These are phyloP conservation scores for Globisporangium camurandrum DNA, from an alignment of 352 stramenopile species.

Conservation along the genomic window DNA sequence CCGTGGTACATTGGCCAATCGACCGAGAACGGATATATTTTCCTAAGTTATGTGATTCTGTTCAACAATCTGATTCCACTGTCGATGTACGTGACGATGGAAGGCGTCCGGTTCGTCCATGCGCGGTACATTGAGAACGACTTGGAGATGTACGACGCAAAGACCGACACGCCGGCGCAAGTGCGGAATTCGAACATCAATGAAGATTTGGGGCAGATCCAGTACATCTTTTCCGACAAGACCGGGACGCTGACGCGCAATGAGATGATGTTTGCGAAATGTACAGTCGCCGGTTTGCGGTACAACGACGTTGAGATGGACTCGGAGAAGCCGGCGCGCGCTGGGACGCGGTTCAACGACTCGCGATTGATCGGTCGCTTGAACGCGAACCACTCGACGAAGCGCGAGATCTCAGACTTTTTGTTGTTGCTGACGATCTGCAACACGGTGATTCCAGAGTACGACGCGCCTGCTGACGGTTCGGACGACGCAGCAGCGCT, in stretches of 20 bases:
- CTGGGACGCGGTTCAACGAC: slow-evolving; percentile 66
- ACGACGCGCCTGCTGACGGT: slow-evolving; percentile 66
- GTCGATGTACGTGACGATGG: slow-evolving; percentile 96
- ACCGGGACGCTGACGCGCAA: slow-evolving; percentile 99
- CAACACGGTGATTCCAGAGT: slow-evolving; percentile 97
- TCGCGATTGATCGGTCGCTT: slow-evolving; percentile 62
- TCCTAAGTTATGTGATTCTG: slow-evolving; percentile 93
- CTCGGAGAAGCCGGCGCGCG: slow-evolving; percentile 13
- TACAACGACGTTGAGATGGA: slow-evolving; percentile 87
- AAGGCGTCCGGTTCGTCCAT: slow-evolving; percentile 93
- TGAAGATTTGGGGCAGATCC: slow-evolving; percentile 94
- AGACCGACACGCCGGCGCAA: slow-evolving; percentile 81
- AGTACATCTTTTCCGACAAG: slow-evolving; percentile 99
- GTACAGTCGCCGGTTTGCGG: slow-evolving; percentile 83
- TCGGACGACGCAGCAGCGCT: no score
- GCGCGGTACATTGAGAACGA: slow-evolving; percentile 93
- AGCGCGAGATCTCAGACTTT: slow-evolving; percentile 65
- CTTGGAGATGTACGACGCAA: slow-evolving; percentile 89
- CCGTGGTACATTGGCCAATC: slow-evolving; percentile 67
- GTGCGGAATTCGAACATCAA: slow-evolving; percentile 93
- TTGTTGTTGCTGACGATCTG: slow-evolving; percentile 85
- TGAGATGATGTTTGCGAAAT: slow-evolving; percentile 96
- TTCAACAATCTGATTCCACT: slow-evolving; percentile 97
- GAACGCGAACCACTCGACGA: slow-evolving; percentile 33
- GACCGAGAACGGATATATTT: no score